Percentiles rank a stretch among this genome's conserved stretches.
Conservation (phyloP, 225 moss, liverwort and hornwort genomes). For the Polytrichum formosum region DNA sequence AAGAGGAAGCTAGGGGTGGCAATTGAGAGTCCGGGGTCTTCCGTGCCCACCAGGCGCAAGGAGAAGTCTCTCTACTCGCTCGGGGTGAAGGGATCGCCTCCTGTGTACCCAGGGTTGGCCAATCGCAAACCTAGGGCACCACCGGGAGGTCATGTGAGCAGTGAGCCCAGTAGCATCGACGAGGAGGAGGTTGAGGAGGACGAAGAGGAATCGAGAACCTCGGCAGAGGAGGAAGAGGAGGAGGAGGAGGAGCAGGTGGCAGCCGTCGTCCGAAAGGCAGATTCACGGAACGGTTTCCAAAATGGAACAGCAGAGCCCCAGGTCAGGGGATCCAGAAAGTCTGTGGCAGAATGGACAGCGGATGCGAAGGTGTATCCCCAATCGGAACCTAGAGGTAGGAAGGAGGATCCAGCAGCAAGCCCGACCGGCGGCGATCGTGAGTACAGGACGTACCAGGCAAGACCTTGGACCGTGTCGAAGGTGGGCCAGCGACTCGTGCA, state of each 20-base stretch:
- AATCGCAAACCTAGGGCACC: conserved; percentile 69
- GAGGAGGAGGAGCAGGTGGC: conserved; percentile 18
- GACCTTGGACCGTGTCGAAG: conserved; percentile 43
- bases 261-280: conserved; percentile 28
- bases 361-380: conserved; percentile 35
- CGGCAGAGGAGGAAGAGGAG: conserved; percentile 36
- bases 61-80: conserved; percentile 95
- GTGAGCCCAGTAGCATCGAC: conserved; percentile 63
- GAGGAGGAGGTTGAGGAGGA: conserved; percentile 62
- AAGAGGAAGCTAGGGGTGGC: conserved; percentile 72
- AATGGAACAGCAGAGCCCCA: conserved; percentile 15
- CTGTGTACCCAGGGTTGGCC: conserved; percentile 83
- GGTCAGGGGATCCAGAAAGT: conserved; percentile 16
- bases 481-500: conserved; percentile 26
- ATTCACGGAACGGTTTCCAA: conserved; percentile 15
- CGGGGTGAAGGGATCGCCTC: conserved; percentile 73
- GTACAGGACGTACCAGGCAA: conserved; percentile 12
- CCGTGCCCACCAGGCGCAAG: conserved; percentile 59
- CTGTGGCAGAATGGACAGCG: conserved; percentile 12
- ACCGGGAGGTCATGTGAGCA: conserved; percentile 44
- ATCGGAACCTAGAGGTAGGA: conserved; percentile 34
- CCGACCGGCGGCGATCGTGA: conserved; percentile 20
- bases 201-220: conserved; percentile 16
- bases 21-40: conserved; percentile 49
- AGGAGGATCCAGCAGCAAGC: conserved; percentile 21